Conservation (phyloP, 768 basidiomycete genomes). For the Tulasnella calospora region DNA sequence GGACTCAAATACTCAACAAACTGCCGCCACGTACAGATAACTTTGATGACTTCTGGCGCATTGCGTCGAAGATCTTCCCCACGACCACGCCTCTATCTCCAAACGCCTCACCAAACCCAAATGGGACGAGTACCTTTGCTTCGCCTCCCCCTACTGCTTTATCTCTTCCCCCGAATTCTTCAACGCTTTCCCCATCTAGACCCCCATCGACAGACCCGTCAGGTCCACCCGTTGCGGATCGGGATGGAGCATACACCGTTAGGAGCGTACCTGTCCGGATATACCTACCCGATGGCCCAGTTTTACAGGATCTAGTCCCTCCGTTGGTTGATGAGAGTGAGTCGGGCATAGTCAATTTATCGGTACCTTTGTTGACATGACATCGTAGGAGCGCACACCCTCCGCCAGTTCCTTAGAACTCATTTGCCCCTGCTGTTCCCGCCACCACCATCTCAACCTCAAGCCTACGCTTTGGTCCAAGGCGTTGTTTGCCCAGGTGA, state of each 20-base stretch:
- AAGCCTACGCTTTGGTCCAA: constrained; percentile 77
- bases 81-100: constrained; percentile 59
- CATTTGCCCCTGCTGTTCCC: constrained; percentile 80
- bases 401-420: constrained; percentile 60
- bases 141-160: constrained; percentile 35
- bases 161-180: constrained; percentile 49
- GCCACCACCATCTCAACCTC: constrained; percentile 44
- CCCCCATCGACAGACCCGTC: constrained; percentile 61
- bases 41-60: constrained; percentile 91
- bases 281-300: constrained; percentile 85
- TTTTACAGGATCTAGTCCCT: constrained; percentile 83
- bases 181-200: constrained; percentile 36
- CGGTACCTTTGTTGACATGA: not conserved
- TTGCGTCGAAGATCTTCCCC: constrained; percentile 89
- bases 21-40: constrained; percentile 60
- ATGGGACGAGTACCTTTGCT: constrained; percentile 28
- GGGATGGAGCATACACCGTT: constrained; percentile 82
- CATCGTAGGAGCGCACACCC: constrained; percentile 60
- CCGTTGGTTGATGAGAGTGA: constrained; percentile 73
- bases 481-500: constrained; percentile 79
- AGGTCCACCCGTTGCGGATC: constrained; percentile 43
- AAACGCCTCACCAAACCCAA: constrained; percentile 27
- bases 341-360: constrained; percentile 31
- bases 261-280: constrained; percentile 84
- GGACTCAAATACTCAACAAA: not conserved